Base-by-base conservation (phyloP, 164 flowering plant genomes). In the Vitis rupestris region DNA sequence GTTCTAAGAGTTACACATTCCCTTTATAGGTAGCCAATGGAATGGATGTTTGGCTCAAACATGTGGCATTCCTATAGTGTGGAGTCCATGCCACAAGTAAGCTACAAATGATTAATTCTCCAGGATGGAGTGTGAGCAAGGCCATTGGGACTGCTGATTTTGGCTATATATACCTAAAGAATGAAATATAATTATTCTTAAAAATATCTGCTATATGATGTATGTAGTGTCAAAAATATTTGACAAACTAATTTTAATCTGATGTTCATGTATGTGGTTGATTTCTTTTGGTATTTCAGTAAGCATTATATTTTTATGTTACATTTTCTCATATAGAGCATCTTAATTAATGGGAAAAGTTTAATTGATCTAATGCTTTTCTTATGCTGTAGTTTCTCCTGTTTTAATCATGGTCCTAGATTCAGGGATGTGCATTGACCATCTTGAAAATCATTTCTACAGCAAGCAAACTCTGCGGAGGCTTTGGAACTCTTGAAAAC, bases 401-500 rank as follows among this genome's bases (percentile, higher is more conserved):
- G 70, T 57, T 10, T 57, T 57, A 16, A 10, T 70, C 15, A 16
- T 63, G 19, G 55, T 54, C 66, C 8, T 30, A 72, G 27, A 66
- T 31, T 66, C 2, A 55, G 50, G 15, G 13, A 70, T 67, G 17
- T 64, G 54, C 16, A 57, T 70, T 75, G 44, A 16, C 53, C 53
- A 64, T 71, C 55, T 15, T 63, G 17, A 12, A 14, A 50, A 51
- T 68, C 61, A n/a, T 72, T 64, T 66, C 61, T 47, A 11, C 85
- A 90, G 94, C 86, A 81, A 80, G 76, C 87, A 63, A 87, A 84
- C 55, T 60, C 70, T 66, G 89, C 86, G 70, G 98, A 93, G 78
- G 89, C 90, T 60, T 55, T 90, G 79, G 97, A 93, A 79, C 88
- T 93, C 64, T 72, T 93, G 76, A 81, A 81, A 78, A 72, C 78